Percentiles rank a stretch among this genome's conserved stretches.
Conservation (phyloP, 805 yeast species). For the Gaillardinia entomophila region DNA sequence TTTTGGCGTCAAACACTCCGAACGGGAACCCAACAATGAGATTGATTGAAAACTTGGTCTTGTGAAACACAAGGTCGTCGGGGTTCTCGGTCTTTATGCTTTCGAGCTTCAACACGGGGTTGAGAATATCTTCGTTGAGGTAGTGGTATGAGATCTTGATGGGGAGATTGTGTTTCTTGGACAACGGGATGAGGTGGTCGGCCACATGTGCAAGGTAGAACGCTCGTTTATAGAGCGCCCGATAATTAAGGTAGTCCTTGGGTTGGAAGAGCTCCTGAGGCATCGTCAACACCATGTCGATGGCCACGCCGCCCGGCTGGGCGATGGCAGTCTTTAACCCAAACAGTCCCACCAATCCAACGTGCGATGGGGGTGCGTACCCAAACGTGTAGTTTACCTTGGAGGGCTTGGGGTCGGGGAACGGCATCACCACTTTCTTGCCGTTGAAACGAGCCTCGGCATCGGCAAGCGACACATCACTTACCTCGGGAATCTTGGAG, state of each 20-base stretch:
- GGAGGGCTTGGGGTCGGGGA: constrained; percentile 83
- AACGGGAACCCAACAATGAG: constrained; percentile 69
- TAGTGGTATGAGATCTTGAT: constrained; percentile 58
- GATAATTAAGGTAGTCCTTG: constrained; percentile 85
- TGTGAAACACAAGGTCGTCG: constrained; percentile 50
- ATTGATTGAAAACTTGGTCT: constrained; percentile 67
- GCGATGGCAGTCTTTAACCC: constrained; percentile 78
- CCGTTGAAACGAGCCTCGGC: constrained; percentile 50
- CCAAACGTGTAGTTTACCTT: constrained; percentile 67
- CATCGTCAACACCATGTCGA: constrained; percentile 82
- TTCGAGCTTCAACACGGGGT: constrained; percentile 67
- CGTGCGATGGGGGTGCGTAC: constrained; percentile 63
- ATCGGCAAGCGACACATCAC: constrained; percentile 48
- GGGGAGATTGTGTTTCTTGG: constrained; percentile 53
- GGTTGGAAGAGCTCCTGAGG: constrained; percentile 69
- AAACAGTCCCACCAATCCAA: constrained; percentile 83
- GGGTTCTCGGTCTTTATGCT: constrained; percentile 45
- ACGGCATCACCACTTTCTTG: constrained; percentile 64
- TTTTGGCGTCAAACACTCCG: constrained; percentile 66
- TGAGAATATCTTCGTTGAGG: constrained; percentile 68
- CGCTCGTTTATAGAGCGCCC: constrained; percentile 86
- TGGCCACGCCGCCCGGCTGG: constrained; percentile 54
- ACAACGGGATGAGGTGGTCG: constrained; percentile 49
- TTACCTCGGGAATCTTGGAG: constrained; percentile 51
- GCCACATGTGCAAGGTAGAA: constrained; percentile 80